Evolutionary conservation across 2,329 filamentous ascomycete species (phyloP).

Genomic region (Phaeosphaeriaceae sp.): DNA sequence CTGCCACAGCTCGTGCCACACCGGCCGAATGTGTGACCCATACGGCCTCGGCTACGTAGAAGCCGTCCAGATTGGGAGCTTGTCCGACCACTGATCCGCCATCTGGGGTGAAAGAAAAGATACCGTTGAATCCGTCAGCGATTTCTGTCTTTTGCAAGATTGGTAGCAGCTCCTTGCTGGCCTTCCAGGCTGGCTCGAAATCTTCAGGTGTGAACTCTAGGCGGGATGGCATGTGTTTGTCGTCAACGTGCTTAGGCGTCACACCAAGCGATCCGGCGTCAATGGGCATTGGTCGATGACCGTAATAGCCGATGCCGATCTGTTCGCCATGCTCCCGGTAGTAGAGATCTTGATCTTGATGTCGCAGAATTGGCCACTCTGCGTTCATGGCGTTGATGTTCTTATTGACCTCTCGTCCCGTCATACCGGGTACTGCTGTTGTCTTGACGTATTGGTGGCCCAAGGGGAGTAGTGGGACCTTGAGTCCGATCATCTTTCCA

Average conservation of each 20-base stretch:
- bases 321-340: conserved; percentile 70
- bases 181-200: conserved; percentile 67
- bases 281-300: conserved; percentile 67
- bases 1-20: conserved; percentile 66
- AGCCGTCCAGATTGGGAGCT: conserved; percentile 65
- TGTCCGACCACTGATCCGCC: conserved; percentile 67
- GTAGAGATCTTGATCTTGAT: conserved; percentile 70
- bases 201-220: conserved; percentile 66
- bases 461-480: conserved; percentile 66
- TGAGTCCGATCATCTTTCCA: conserved; percentile 65
- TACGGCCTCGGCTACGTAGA: conserved; percentile 70
- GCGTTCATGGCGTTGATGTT: conserved; percentile 58
- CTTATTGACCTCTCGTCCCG: conserved; percentile 49
- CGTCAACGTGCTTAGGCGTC: conserved; percentile 62
- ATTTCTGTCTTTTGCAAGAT: conserved; percentile 59
- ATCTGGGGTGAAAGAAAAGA: conserved; percentile 72
- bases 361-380: conserved; percentile 64
- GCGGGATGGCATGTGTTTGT: conserved; percentile 69
- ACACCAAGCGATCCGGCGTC: conserved; percentile 61
- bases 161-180: conserved; percentile 63
- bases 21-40: conserved; percentile 73
- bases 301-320: conserved; percentile 70
- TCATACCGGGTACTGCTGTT: conserved; percentile 57
- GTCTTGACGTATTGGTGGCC: conserved; percentile 72
- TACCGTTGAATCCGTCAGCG: conserved; percentile 68